A percentile compares a stretch with the other conserved stretches of the same genome.
These are phyloP conservation scores for Epichloe brachyelytri DNA, from an alignment of 2,329 filamentous ascomycete genomes.

Conservation along the genomic window DNA sequence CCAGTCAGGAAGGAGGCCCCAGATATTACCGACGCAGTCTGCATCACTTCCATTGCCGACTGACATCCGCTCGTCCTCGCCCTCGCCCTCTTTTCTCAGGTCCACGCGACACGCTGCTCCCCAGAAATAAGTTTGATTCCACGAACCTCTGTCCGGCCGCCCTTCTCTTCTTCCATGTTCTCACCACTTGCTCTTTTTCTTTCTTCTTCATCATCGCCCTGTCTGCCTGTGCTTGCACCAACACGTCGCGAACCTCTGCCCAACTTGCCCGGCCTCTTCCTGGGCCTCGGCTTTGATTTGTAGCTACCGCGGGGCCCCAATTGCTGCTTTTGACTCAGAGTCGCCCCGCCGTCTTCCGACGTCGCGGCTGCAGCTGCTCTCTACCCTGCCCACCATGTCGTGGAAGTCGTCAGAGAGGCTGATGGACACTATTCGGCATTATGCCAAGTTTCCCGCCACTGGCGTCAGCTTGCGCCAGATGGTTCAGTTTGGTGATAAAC, in stretches of 20 bases:
- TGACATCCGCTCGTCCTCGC: background rate
- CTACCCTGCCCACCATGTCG: slow-evolving; percentile 50
- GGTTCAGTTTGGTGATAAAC: slow-evolving; percentile 95
- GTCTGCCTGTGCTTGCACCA: background rate
- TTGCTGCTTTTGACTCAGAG: slow-evolving; percentile 13
- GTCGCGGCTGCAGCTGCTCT: slow-evolving; percentile 1
- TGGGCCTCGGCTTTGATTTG: slow-evolving; percentile 7
- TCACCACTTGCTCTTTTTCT: background rate
- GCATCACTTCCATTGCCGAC: background rate
- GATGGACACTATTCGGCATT: slow-evolving; percentile 96
- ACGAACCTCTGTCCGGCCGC: too few relatives aligned
- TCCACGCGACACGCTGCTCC: background rate
- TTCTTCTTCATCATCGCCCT: background rate
- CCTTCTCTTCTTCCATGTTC: background rate
- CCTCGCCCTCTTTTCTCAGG: background rate
- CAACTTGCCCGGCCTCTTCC: background rate
- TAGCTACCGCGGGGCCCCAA: slow-evolving; percentile 10
- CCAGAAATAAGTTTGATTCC: background rate
- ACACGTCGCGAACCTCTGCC: background rate
- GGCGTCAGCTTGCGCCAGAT: slow-evolving; percentile 95
- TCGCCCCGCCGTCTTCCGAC: slow-evolving; percentile 9
- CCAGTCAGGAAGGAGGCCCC: too few relatives aligned
- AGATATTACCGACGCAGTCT: too few relatives aligned
- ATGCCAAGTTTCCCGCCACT: slow-evolving; percentile 92
- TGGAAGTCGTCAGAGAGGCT: slow-evolving; percentile 84